Evolutionary conservation across 1,284 basidiomycete species (phyloP), one percentile per base, ranked within the genome.

Genomic region (Bjerkandera adusta): DNA sequence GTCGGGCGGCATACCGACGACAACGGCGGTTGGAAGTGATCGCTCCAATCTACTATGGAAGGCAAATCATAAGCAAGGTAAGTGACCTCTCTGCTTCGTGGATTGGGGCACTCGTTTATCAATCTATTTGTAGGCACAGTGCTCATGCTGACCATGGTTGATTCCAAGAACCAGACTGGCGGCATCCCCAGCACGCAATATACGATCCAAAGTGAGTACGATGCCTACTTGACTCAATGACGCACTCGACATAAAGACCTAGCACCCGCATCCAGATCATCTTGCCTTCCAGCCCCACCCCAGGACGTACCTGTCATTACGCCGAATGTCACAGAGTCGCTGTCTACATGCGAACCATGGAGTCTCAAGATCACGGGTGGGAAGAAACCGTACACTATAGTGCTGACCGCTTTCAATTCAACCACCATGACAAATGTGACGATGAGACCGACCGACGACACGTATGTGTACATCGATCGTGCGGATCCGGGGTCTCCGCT

Each of bases 291-390:
- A 22, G 36, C 56, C 4, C 52, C 61, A 4, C 45, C 58, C 5
- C 59, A 66, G 13, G 34, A 25, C 6, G 50, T 62, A 11, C 70
- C 76, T 42, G 67, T 57, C 3, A 61, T 77, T 32, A 55, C 61
- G 1, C 58, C 75, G 10, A 78, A 78, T 56, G 58, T 72, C 33
- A 71, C 75, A 1, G 55, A 57, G 2, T 55, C 58, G 5, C 48
- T 77, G 7, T 51, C 60, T 20, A 75, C 76, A 4, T 79, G 77
- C 52, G 61, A 76, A n/a, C 68, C 67, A 10, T 73, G 75, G 71
- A 70, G 71, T 11, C 53, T 80, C 2, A 62, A 61, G 3, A 67
- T 78, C 26, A 64, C 57, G 4, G 75, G 75, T 7, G 77, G 76
- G 2, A 59, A 60, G 4, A 68, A 65, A 30, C 77, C 77, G 0